phyloP scores from a whole-genome alignment of 352 stramenopile genomes.

The Nannochloropsis limnetica region DNA sequence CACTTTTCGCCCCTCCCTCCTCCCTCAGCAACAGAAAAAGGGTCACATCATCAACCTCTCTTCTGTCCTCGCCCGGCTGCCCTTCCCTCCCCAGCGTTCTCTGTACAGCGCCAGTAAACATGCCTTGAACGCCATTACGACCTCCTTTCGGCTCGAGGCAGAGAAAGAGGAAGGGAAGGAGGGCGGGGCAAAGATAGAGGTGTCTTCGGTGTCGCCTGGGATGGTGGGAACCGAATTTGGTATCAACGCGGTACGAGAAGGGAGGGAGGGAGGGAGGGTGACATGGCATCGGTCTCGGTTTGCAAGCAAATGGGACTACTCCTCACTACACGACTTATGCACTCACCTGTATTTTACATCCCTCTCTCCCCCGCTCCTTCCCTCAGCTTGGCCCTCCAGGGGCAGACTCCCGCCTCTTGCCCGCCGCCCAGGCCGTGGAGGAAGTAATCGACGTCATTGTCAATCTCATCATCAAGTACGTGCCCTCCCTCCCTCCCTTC shows the following conservation, averaged over 20 bases:
- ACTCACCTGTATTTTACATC: too few relatives aligned
- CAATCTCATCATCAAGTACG: not conserved
- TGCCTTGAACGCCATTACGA: conserved; percentile 22
- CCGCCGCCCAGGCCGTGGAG: not conserved
- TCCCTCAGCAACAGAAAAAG: not conserved
- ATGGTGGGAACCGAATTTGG: conserved; percentile 30
- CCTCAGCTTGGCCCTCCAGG: conserved; percentile 2
- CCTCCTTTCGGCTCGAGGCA: conserved; percentile 8
- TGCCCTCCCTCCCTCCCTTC: not conserved
- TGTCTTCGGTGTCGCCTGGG: conserved; percentile 1
- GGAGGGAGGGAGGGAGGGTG: not conserved
- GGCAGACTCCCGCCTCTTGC: not conserved
- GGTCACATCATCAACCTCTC: not conserved
- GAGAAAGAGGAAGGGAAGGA: conserved; percentile 31
- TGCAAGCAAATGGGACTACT: too few relatives aligned
- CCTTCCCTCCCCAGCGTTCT: not conserved
- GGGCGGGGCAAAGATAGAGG: not conserved
- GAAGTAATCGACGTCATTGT: conserved; percentile 10
- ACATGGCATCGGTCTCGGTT: too few relatives aligned
- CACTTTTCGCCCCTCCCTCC: not conserved
- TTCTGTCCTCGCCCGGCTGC: not conserved
- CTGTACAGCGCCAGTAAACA: conserved; percentile 21
- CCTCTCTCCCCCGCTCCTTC: not conserved
- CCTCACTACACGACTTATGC: too few relatives aligned
- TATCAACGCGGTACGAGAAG: not conserved